Evolutionary conservation across 2,329 filamentous ascomycete species (phyloP).

Genomic region (Claviceps digitariae): DNA sequence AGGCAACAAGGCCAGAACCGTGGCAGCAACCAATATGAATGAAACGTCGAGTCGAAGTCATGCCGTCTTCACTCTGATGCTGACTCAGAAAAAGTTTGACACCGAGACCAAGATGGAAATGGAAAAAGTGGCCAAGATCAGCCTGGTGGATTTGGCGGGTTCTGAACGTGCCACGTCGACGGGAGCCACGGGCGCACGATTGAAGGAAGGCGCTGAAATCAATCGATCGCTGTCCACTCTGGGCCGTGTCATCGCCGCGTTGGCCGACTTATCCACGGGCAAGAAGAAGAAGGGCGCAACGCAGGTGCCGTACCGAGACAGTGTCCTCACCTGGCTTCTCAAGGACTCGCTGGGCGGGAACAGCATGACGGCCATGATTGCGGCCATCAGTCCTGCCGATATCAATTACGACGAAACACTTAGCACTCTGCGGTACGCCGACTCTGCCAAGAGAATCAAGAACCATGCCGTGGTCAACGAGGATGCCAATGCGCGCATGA

Average conservation of each 20-base stretch:
- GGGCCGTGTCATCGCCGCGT: constrained; percentile 89
- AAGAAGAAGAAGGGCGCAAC: constrained; percentile 65
- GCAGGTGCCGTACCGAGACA: constrained; percentile 93
- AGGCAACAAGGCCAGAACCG: constrained; percentile 95
- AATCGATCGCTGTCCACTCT: constrained; percentile 93
- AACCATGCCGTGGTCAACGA: constrained; percentile 99
- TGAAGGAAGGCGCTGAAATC: constrained; percentile 98
- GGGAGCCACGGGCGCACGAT: constrained; percentile 81
- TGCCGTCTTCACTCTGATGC: constrained; percentile 90
- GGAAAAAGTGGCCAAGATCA: constrained; percentile 97
- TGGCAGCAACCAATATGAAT: constrained; percentile 99
- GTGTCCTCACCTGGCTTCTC: constrained; percentile 86
- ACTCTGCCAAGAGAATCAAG: constrained; percentile 98
- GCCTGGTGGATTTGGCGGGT: constrained; percentile 91
- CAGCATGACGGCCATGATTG: constrained; percentile 99
- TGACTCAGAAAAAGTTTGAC: constrained; percentile 89
- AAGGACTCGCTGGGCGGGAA: constrained; percentile 97
- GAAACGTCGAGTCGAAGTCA: constrained; percentile 97
- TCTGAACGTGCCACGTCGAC: constrained; percentile 96
- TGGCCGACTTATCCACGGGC: constrained; percentile 78
- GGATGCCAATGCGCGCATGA: constrained; percentile 97
- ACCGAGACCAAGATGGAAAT: constrained; percentile 90
- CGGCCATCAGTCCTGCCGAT: constrained; percentile 92
- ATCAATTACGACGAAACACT: constrained; percentile 99
- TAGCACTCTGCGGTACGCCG: constrained; percentile 88